A percentile compares a stretch with the other conserved stretches of the same genome.
These are phyloP conservation scores for Ascocoryne sarcoides DNA, from an alignment of 2,329 filamentous ascomycete genomes.

Conservation along the genomic window DNA sequence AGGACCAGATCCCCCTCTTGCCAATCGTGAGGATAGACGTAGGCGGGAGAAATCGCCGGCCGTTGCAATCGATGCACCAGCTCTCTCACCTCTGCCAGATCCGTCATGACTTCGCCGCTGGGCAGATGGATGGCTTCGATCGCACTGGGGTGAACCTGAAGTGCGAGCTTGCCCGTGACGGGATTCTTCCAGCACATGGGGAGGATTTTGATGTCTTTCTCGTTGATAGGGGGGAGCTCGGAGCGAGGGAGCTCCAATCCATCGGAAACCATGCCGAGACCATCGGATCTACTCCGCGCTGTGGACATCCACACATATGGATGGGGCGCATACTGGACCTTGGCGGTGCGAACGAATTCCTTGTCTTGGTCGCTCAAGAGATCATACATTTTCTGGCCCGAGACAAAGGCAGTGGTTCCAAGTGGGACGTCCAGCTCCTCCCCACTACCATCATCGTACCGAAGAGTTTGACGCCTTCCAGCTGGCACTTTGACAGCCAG, in stretches of 20 bases:
- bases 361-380: constrained; percentile 56
- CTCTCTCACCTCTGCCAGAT: constrained; percentile 56
- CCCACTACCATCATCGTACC: constrained; percentile 63
- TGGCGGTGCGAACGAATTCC: constrained; percentile 56
- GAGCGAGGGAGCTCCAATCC: constrained; percentile 49
- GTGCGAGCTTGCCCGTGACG: constrained; percentile 55
- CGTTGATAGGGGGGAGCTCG: constrained; percentile 57
- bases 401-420: constrained; percentile 69
- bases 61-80: constrained; percentile 65
- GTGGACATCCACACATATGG: constrained; percentile 76
- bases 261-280: constrained; percentile 63
- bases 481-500: constrained; percentile 65
- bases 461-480: constrained; percentile 55
- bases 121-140: constrained; percentile 58
- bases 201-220: constrained; percentile 58
- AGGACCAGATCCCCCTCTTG: constrained; percentile 66
- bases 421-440: constrained; percentile 61
- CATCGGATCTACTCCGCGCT: constrained; percentile 57
- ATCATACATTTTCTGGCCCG: constrained; percentile 63
- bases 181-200: constrained; percentile 76
- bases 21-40: constrained; percentile 71
- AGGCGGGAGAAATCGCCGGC: constrained; percentile 58
- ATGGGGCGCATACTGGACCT: constrained; percentile 67
- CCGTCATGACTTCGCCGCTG: constrained; percentile 60
- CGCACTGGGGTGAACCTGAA: constrained; percentile 68